A percentile compares a stretch with the other conserved stretches of the same genome.
These are phyloP conservation scores for Vicia faba DNA, from an alignment of 306 rosid species.

Conservation along the genomic window DNA sequence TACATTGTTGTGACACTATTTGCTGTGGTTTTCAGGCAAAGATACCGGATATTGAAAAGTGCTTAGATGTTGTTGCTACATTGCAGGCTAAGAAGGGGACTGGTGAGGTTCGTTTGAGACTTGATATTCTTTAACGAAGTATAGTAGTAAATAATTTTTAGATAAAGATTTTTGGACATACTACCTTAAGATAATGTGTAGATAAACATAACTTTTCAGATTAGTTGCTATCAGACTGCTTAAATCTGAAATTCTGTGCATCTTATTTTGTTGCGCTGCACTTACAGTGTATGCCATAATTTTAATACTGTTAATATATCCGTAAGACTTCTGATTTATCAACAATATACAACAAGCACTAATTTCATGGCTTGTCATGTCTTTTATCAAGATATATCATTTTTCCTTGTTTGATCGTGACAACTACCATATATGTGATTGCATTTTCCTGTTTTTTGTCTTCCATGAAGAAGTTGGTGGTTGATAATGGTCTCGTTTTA, in stretches of 20 bases:
- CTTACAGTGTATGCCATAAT: conserved; percentile 10
- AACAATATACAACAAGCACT: not conserved
- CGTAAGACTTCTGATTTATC: conserved; percentile 11
- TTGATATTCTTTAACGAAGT: conserved; percentile 3
- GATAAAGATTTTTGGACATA: conserved; percentile 5
- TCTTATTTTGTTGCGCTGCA: conserved; percentile 4
- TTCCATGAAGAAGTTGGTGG: conserved; percentile 18
- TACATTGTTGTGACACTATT: conserved; percentile 25
- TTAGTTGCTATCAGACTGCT: conserved; percentile 6
- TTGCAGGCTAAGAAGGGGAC: conserved; percentile 90
- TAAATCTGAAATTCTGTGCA: conserved; percentile 8
- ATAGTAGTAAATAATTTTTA: conserved; percentile 14
- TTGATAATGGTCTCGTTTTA: not conserved
- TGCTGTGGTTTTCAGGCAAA: conserved; percentile 69
- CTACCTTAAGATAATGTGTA: not conserved
- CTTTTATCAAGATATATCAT: not conserved
- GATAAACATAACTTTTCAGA: not conserved
- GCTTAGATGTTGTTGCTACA: conserved; percentile 80
- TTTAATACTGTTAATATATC: not conserved
- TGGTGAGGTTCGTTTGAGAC: conserved; percentile 85
- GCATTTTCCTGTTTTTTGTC: conserved; percentile 8
- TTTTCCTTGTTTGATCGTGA: conserved; percentile 1
- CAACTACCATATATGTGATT: conserved; percentile 1
- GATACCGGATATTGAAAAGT: conserved; percentile 93
- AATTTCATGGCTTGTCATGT: not conserved